Evolutionary conservation across 2,329 filamentous ascomycete genomes (phyloP).

Genomic region (Penicillium glabrum): DNA sequence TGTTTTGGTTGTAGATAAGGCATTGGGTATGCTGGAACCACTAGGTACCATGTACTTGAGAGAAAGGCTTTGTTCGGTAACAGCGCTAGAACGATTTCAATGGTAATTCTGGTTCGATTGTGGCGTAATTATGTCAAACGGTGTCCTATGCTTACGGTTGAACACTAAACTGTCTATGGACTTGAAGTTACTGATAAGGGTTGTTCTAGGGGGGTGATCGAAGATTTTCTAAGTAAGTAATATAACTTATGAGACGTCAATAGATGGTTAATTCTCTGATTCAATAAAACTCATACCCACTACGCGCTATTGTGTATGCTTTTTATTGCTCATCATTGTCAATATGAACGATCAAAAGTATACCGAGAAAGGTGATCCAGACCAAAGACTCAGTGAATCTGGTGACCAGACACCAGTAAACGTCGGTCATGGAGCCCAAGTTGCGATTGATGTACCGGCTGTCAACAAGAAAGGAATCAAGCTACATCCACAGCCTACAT

Average conservation of each 20-base stretch:
- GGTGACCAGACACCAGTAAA: not conserved
- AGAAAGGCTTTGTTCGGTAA: not conserved
- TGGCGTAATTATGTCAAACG: not conserved
- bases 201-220: no score
- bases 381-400: not conserved
- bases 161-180: not conserved
- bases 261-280: not conserved
- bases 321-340: not conserved
- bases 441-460: not conserved
- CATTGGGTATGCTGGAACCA: not conserved
- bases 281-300: not conserved
- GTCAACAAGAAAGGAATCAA: slow-evolving; percentile 28
- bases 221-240: no score
- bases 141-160: not conserved
- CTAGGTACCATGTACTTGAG: not conserved
- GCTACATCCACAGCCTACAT: slow-evolving; percentile 44
- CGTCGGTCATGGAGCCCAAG: slow-evolving; percentile 5
- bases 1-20: not conserved
- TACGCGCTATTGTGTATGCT: not conserved
- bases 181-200: not conserved
- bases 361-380: not conserved
- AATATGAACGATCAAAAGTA: not conserved
- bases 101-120: not conserved
- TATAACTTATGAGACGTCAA: not conserved
- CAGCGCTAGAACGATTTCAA: not conserved